Base-by-base conservation (phyloP, 257 asterid genomes). In the Salvia miltiorrhiza region DNA sequence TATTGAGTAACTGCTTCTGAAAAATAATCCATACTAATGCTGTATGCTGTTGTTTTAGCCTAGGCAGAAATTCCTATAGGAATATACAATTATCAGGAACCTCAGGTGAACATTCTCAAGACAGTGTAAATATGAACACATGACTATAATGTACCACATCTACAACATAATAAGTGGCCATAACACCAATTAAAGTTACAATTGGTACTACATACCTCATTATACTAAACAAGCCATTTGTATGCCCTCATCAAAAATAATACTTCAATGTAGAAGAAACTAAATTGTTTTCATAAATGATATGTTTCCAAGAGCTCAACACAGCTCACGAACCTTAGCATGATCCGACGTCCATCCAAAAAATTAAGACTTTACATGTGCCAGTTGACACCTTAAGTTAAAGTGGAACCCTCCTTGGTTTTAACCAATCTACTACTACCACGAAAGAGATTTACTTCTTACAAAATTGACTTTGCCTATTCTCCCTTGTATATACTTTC, bases 41-140 rank as follows among this genome's bases (percentile, higher is more conserved):
- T 9, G 49, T 17, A 17, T 32, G 16, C n/a, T 10, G 2, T 35
- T 19, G 16, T 59, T 59, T 37, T 3, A 53, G 37, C 65, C 30
- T 33, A 9, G 13, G 41, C 1, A 9, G 40, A 14, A 28, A n/a
- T 43, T 21, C 40, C 40, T 40, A 62, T 21, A 67, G 28, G 19
- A 12, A 44, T 55, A n/a, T 12, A 68, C 45, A 68, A 67, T 67
- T 20, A 54, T 35, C 73, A 40, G 65, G 13, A 56, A 55, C 47
- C 33, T 43, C 33, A 55, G 33, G n/a, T 10, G 41, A 40, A 26
- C 47, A 41, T 26, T 26, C 44, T 69, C 21, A 28, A 23, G 47
- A 69, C n/a, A 28, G 12, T 7, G 41, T 56, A 55, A 41, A 23
- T 12, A 69, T 11, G 33, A 28, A 40, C 17, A 24, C 33, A 37